A percentile compares a stretch with the other conserved stretches of the same genome.
Evolutionary conservation across 73 alveolate species (phyloP).

Genomic region (Uronychia setigera): DNA sequence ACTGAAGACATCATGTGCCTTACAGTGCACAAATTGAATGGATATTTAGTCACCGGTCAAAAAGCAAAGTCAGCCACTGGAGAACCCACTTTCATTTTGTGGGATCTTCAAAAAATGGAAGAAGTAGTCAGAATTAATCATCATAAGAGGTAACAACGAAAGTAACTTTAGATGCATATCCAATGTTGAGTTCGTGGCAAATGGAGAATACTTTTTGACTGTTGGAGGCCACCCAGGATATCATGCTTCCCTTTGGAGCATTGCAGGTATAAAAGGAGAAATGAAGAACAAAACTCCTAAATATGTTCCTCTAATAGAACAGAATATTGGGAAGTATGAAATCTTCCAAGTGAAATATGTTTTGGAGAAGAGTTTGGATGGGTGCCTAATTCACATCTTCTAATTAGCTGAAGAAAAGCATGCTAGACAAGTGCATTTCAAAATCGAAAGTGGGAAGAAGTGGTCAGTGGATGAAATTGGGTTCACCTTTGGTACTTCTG

Average conservation of each 20-base stretch:
- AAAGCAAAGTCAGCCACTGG: neutral
- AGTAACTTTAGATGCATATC: neutral
- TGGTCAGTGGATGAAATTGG: neutral
- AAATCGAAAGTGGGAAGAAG: neutral
- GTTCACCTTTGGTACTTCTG: neutral
- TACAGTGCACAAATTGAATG: neutral
- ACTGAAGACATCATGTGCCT: neutral
- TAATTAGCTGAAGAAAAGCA: neutral
- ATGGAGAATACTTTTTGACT: neutral
- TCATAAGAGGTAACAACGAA: neutral
- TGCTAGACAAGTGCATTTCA: neutral
- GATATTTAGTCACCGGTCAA: neutral
- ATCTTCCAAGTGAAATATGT: neutral
- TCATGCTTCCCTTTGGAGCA: neutral
- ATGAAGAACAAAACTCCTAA: neutral
- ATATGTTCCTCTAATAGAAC: neutral
- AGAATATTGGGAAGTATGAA: neutral
- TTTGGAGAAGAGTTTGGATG: neutral
- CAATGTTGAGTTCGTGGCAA: neutral
- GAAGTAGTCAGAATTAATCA: neutral
- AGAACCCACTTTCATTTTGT: neutral
- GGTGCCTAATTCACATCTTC: neutral
- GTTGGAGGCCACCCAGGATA: conserved; percentile 1
- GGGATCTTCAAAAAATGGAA: neutral
- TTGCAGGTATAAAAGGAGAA: neutral